These are phyloP conservation scores for Pistacia atlantica DNA, from an alignment of 345 rosid species.

Conservation along the genomic window DNA sequence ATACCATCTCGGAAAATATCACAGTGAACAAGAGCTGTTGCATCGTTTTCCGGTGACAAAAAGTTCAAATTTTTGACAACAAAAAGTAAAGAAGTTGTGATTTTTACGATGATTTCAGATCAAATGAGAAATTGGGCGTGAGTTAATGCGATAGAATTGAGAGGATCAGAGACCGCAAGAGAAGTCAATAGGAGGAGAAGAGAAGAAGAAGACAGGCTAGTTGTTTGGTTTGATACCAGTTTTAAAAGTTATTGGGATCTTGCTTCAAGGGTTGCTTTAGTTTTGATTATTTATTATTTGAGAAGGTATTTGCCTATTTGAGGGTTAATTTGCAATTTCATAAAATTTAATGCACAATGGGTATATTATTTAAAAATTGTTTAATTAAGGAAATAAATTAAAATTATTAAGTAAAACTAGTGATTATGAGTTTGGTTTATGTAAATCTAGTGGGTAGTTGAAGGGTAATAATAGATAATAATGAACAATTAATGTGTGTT, in stretches of 20 bases:
- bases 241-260: neutral
- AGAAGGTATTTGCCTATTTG: neutral
- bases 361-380: too few relatives aligned
- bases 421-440: neutral
- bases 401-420: too few relatives aligned
- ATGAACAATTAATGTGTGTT: neutral
- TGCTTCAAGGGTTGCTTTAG: neutral
- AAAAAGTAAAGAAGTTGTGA: too few relatives aligned
- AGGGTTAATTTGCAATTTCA: neutral
- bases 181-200: neutral
- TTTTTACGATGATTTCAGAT: neutral
- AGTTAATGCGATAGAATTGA: neutral
- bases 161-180: neutral
- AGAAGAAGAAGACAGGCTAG: neutral
- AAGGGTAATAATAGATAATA: neutral
- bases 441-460: neutral
- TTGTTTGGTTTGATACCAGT: neutral
- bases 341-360: too few relatives aligned
- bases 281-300: neutral
- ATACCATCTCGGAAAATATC: slow-evolving; percentile 54
- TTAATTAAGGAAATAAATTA: too few relatives aligned
- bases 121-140: neutral
- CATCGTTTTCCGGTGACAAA: slow-evolving; percentile 37
- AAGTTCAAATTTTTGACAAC: neutral
- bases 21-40: slow-evolving; percentile 66